Evolutionary conservation across 2,329 filamentous ascomycete species (phyloP), one percentile per base, ranked within the genome.

Genomic region (Aquanectria penicillioides): DNA sequence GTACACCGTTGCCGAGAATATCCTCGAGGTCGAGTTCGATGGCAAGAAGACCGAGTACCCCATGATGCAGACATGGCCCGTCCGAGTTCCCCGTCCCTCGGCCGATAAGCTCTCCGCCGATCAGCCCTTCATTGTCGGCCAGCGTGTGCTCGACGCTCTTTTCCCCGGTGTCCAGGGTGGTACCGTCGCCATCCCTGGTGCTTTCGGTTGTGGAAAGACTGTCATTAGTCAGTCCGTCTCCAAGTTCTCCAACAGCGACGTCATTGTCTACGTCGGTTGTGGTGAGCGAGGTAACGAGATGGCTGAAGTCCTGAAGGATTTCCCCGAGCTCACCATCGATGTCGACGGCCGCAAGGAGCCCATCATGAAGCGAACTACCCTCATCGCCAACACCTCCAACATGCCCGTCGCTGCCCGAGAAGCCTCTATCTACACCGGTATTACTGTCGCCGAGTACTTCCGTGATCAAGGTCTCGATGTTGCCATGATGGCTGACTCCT

Each of bases 261-360:
- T 98, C 73, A 99, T 99, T 69, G 92, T 99, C 70, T 99, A 99
- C 76, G 95, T 99, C 60, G 95, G 95, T 80, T 74, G 79, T 22
- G 92, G 94, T 70, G 95, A 99, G 81, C 91, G 95, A 71, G 95
- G 95, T 69, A 99, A 99, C 75, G 95, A 99, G 81, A 99, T 99
- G 95, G 95, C 95, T 65, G 95, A 99, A 86, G 95, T 99, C 69
- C 86, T 99, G 86, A 98, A 97, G 91, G 95, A 99, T 80, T 99
- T 99, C 85, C 95, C 95, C 59, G 94, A 98, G 86, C 91, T 99
- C 66, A 91, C 92, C 43, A 99, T 99, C 74, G 90, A 96, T 15
- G 88, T 98, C 69, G 90, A 97, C 37, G 95, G 95, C 71, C 93
- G 94, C 74, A 90, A 94, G 80, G 95, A 99, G 77, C 94, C 94